Evolutionary conservation across 805 yeast species (phyloP).

Genomic region (Soucietia sequanensis): DNA sequence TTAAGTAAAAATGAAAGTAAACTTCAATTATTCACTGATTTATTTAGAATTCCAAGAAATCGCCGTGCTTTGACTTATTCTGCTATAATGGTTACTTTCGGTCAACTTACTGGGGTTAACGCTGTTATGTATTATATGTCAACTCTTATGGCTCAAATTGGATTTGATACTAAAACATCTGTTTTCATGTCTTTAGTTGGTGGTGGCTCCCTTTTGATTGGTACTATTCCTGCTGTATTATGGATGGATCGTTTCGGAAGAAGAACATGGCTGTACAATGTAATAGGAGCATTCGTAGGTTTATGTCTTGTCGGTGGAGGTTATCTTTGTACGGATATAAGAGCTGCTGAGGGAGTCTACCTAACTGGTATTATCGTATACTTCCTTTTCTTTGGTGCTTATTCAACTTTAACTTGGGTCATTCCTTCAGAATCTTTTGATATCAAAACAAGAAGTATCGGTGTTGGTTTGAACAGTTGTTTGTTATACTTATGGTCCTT

Average conservation of each 20-base stretch:
- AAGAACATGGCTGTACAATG: constrained; percentile 58
- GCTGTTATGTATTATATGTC: constrained; percentile 67
- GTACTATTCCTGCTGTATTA: constrained; percentile 64
- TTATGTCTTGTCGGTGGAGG: constrained; percentile 60
- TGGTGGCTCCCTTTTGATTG: constrained; percentile 60
- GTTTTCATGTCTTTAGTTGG: constrained; percentile 71
- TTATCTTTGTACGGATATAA: constrained; percentile 42
- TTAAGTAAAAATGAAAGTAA: constrained; percentile 31
- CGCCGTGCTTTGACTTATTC: constrained; percentile 62
- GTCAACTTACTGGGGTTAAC: constrained; percentile 68
- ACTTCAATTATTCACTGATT: constrained; percentile 46
- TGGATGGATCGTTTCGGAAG: constrained; percentile 59
- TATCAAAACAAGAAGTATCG: constrained; percentile 56
- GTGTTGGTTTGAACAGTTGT: constrained; percentile 61
- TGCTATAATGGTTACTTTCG: constrained; percentile 54
- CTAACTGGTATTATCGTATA: constrained; percentile 62
- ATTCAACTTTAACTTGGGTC: constrained; percentile 69
- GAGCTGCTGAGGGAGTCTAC: constrained; percentile 58
- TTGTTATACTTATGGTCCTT: constrained; percentile 60
- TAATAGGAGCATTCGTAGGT: constrained; percentile 60
- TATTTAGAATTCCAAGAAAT: constrained; percentile 54
- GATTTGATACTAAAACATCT: constrained; percentile 49
- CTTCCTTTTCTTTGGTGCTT: constrained; percentile 66
- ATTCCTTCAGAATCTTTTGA: constrained; percentile 65
- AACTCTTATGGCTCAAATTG: constrained; percentile 53